phyloP scores from a whole-genome alignment of 140 eudicot species.

The Cichorium intybus region DNA sequence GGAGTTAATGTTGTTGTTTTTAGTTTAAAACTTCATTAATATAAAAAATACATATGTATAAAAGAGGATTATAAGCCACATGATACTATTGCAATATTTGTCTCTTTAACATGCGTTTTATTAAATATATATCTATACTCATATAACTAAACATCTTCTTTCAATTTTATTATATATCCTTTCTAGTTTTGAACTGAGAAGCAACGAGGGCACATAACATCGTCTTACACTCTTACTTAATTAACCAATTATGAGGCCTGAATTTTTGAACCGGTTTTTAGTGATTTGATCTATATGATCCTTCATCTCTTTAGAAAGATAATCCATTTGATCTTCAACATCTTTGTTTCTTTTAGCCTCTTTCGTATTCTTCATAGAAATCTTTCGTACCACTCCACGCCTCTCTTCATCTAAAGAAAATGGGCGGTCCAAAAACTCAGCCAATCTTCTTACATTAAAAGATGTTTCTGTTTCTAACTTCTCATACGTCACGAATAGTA shows the following conservation, averaged over 20 bases:
- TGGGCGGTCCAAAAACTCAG: not conserved
- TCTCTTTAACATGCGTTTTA: not conserved
- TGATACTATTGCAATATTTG: not conserved
- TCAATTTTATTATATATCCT: not conserved
- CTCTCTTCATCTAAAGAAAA: constrained; percentile 9
- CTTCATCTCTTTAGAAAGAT: not conserved
- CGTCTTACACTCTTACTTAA: too few relatives aligned
- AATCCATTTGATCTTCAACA: not conserved
- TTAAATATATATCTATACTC: too few relatives aligned
- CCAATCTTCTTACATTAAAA: constrained; percentile 5
- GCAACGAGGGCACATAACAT: not conserved
- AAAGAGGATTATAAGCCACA: not conserved
- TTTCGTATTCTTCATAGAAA: not conserved
- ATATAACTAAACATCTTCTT: not conserved
- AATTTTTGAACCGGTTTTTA: not conserved
- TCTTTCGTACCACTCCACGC: not conserved
- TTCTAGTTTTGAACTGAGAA: not conserved
- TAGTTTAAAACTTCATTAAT: not conserved
- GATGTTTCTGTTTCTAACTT: not conserved
- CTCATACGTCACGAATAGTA: constrained; percentile 8
- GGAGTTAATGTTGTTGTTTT: not conserved
- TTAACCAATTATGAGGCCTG: not conserved
- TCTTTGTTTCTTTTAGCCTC: not conserved
- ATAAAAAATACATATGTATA: not conserved
- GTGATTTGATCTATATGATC: constrained; percentile 2